Evolutionary conservation across 805 yeast genomes (phyloP), one percentile per base, ranked within the genome.

Genomic region (Metschnikowia anglica): DNA sequence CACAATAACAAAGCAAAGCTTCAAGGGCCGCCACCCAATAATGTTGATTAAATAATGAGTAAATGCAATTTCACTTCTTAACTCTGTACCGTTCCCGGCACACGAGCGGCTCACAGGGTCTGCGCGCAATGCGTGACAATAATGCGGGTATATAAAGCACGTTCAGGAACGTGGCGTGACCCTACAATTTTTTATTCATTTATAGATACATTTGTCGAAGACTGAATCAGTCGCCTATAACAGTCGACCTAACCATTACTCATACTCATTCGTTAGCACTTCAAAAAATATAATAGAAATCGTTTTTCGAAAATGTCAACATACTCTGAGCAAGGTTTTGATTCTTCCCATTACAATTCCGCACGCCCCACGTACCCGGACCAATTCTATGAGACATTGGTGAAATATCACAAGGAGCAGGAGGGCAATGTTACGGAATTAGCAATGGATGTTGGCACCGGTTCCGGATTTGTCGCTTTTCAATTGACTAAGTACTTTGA

Each of bases 401-500:
- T 60, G 6, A 43, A 49, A 1, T 80, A 72, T 54, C 81, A 77
- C 56, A 56, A 58, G 13, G 33, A 34, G 12, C 63, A 60, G 4
- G 59, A 52, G 2, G 51, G 50, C 7, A 44, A 48, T n/a, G 48
- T 54, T 4, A 43, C 47, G 2, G 39, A 58, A 1, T 46, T 68
- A n/a, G 76, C 80, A 2, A 58, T 86, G 10, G 96, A 88, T 62
- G 64, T 83, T 3, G 95, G 93, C 0, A 83, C 89, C 60, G 95
- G 95, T 0, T 77, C 93, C 0, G 95, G 95, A 0, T 80, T 80
- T 47, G 91, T 83, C 1, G 74, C 90, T 0, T 68, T 74, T 44
- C 77, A 79, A 31, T 56, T 83, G 27, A 52, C 72, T 3, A 49
- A 62, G 1, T 59, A 65, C 37, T 80, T 81, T 51, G 58, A 68